Evolutionary conservation across 1,284 basidiomycete species (phyloP), one percentile per base, ranked within the genome.

Genomic region (Takashimella koratensis): DNA sequence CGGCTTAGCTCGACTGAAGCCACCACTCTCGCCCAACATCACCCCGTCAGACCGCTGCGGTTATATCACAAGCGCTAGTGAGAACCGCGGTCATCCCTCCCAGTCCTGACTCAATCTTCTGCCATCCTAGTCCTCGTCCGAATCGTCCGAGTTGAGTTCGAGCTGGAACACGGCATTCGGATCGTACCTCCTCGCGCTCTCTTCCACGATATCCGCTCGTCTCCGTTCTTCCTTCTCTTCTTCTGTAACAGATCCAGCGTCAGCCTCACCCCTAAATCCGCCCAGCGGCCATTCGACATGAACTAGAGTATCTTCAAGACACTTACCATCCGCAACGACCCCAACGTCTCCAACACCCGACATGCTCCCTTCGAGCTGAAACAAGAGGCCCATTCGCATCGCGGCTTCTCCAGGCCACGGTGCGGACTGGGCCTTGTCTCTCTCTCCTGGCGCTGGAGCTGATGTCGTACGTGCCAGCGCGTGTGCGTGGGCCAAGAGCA

Each of bases 311-410:
- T 10, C 19, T 3, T 30, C 20, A 21, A 48, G 1, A 19, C 8
- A 59, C 69, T 63, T 44, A 67, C 65, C 69, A 40, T 66, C 64
- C 8, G 64, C 65, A 1, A 67, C 60, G 12, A 58, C 53, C 11
- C 68, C 70, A 2, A 59, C 59, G 27, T 70, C 62, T 11, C 73
- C 73, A 25, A 68, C 54, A 2, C 66, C 62, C 21, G 58, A 60
- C 73, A 75, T 73, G 51, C 64, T 70, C 12, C 72, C 72, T 44
- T 65, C 60, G 43, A 69, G 59, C 59, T 66, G 64, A 61, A 71
- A 74, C 43, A 74, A 53, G 22, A 73, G 51, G 6, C 73, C 73
- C 58, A 58, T 52, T 10, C 73, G 59, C 73, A 75, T 75, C 10
- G 51, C 55, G 46, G 57, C 59, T 54, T 75, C 73, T 16, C 61